Evolutionary conservation across 129 eudicot species (phyloP), one percentile per base, ranked within the genome.

Genomic region (Artemisia argyi): DNA sequence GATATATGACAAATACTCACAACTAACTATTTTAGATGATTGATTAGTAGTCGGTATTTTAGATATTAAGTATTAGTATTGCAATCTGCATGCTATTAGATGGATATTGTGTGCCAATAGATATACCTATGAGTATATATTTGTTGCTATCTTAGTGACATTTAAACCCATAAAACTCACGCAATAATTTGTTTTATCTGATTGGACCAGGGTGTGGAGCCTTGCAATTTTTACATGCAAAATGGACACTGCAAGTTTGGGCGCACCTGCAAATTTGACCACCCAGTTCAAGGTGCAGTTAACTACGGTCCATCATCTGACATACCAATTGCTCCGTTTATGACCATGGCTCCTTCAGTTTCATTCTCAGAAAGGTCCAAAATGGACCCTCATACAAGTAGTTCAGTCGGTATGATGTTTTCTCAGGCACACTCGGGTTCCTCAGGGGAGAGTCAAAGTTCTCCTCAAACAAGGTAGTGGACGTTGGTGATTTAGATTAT

Each of bases 241-340:
- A 89, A 87, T 30, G 96, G 95, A 49, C 78, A 76, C 78, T 93
- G 98, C 92, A 93, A 89, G 70, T 93, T 93, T 18, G 96, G 98
- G 54, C 87, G 76, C 50, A 81, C 95, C 1, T 93, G 98, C 83
- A 93, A 89, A 69, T 93, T 85, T 74, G 97, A 93, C 84, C 98
- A 93, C 56, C 98, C 98, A 24, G 75, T 87, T 61, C 76, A 81
- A 35, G 77, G 72, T 46, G 62, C 82, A 19, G 76, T 75, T 63
- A 78, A 68, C 73, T 87, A 85, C 17, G 86, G 81, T 72, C 80
- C 88, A 60, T 78, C 96, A 60, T 78, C 96, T 6, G 92, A 92
- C 22, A 78, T 86, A 61, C 88, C 95, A 73, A 80, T 88, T 70
- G 78, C 91, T 74, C 85, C 90, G 42, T 92, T 74, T 63, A 60